phyloP scores from a whole-genome alignment of 2,329 filamentous ascomycete species.

The Berkeleyomyces basicola region DNA sequence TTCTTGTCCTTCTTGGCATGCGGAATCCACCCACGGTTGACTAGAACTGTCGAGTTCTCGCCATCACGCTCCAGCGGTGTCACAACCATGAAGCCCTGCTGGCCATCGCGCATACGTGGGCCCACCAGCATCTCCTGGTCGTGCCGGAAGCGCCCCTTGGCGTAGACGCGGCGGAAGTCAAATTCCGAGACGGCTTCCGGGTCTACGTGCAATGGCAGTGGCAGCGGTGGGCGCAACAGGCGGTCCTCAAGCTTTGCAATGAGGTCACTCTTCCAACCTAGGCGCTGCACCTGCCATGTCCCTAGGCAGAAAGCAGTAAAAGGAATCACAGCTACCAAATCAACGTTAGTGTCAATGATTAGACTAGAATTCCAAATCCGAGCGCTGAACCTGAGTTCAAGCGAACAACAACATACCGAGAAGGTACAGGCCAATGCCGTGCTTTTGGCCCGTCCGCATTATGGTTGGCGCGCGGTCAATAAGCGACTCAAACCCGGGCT shows the following conservation, averaged over 20 bases:
- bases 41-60: constrained; percentile 52
- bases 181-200: constrained; percentile 71
- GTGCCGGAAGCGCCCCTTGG: constrained; percentile 59
- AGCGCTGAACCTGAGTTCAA: not conserved
- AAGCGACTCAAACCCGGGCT: constrained; percentile 67
- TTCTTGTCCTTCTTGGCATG: constrained; percentile 54
- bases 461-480: constrained; percentile 67
- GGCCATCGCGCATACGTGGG: constrained; percentile 72
- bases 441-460: constrained; percentile 53
- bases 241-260: constrained; percentile 87
- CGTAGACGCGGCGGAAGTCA: constrained; percentile 73
- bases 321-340: constrained; percentile 56
- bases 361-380: constrained; percentile 7
- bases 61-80: constrained; percentile 68
- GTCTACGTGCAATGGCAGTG: constrained; percentile 70
- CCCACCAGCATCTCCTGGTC: constrained; percentile 95
- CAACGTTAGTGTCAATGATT: not conserved
- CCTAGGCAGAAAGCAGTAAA: constrained; percentile 80
- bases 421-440: constrained; percentile 67
- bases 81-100: constrained; percentile 80
- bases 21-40: constrained; percentile 83
- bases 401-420: constrained; percentile 34
- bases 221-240: constrained; percentile 67
- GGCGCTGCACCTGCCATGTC: constrained; percentile 86
- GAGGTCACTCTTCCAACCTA: constrained; percentile 86